Evolutionary conservation across 306 rosid species (phyloP), one percentile per base, ranked within the genome.

Genomic region (Quercus rubra): DNA sequence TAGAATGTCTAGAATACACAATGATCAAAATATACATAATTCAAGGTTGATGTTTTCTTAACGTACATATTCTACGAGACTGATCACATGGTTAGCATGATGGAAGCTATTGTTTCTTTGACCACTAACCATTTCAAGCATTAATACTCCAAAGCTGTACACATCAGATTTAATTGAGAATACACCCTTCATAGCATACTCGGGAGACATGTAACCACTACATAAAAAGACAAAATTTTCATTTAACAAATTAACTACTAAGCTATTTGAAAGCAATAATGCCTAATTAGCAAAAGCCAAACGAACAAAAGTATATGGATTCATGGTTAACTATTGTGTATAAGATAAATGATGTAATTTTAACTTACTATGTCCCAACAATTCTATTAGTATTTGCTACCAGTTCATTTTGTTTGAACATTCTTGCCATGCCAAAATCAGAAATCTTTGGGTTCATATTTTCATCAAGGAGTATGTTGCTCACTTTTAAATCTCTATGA

Each of bases 121-220:
- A 4, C 87, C 78, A 30, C 81, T 83, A 9, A 86, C 41, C 62
- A 86, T 83, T 75, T 86, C 87, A 66, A 83, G 76, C 11, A 73
- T 1, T 2, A 79, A 35, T 5, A 82, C 82, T 9, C 84, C 80
- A 31, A 79, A 76, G 21, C 82, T 79, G 3, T 72, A 85, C 0
- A 85, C 79, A 30, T 82, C 86, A 1, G 79, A 82, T 56, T 82
- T 85, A 33, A 27, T 67, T 8, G 83, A 81, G n/a, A 85, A 81
- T 19, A 75, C 5, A 4, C 85, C 88, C 5, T 38, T 57, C 81
- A 78, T 85, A 0, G 58, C 81, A 58, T 85, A 85, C 1, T 83
- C 86, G 6, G 71, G 75, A 8, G 76, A 3, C 75, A 78, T 78
- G 30, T 78, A 78, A 10, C 75, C 70, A 35, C 69, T 77, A 3